Conservation (phyloP, 2,329 filamentous ascomycete species). For the Elsinoe fawcettii region DNA sequence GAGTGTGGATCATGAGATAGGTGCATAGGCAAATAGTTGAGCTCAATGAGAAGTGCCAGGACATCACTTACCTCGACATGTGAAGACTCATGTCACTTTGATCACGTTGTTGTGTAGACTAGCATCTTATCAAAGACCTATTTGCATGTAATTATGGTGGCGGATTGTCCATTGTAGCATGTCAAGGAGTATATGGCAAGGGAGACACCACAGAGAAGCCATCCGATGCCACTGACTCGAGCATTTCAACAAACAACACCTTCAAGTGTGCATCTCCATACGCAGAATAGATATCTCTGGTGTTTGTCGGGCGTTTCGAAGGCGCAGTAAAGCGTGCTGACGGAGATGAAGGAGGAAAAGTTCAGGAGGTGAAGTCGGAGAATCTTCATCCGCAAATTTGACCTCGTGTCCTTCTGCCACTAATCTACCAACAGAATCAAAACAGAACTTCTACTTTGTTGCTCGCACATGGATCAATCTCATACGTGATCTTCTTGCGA, state of each 20-base stretch:
- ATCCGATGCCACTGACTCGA: neutral
- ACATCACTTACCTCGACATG: conserved; percentile 3
- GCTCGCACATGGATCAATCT: neutral
- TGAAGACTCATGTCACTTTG: neutral
- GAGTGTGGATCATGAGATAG: neutral
- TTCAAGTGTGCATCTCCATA: no score
- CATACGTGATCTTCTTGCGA: neutral
- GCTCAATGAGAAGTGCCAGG: neutral
- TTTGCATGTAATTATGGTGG: neutral
- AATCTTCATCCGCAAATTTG: conserved; percentile 5
- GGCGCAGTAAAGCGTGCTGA: neutral
- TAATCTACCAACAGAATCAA: neutral
- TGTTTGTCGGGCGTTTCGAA: neutral
- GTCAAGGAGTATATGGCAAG: neutral
- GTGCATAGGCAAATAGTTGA: neutral
- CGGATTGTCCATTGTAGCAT: neutral
- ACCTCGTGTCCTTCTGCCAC: neutral
- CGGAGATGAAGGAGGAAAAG: neutral
- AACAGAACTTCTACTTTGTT: neutral
- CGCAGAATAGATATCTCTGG: no score
- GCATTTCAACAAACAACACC: neutral
- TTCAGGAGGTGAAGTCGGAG: conserved; percentile 10
- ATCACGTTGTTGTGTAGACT: neutral
- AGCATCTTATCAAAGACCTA: neutral
- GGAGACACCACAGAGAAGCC: neutral